Conservation (phyloP, 257 asterid genomes). For the Perilla frutescens region DNA sequence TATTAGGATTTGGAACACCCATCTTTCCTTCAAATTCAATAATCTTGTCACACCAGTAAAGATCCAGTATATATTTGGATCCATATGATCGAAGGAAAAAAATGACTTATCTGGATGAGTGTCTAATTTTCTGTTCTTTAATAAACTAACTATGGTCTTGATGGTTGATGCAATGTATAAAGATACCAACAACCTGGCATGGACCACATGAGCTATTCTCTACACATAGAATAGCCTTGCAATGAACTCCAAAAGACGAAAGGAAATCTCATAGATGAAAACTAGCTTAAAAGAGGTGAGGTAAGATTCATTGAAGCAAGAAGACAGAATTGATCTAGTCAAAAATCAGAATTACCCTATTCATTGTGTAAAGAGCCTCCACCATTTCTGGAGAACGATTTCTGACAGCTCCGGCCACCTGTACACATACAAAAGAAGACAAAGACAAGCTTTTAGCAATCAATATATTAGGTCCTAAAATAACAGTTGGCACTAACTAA, state of each 20-base stretch:
- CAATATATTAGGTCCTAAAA: constrained; percentile 20
- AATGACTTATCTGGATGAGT: not conserved
- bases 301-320: constrained; percentile 24
- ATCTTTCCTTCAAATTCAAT: constrained; percentile 31
- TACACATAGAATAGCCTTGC: constrained; percentile 2
- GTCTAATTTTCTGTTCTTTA: constrained; percentile 21
- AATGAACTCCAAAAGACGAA: constrained; percentile 7
- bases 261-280: constrained; percentile 18
- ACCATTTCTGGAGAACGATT: constrained; percentile 80
- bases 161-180: constrained; percentile 28
- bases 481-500: constrained; percentile 13
- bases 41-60: constrained; percentile 21
- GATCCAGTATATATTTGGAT: constrained; percentile 11
- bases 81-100: constrained; percentile 20
- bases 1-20: constrained; percentile 17
- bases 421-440: constrained; percentile 34
- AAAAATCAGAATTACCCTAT: constrained; percentile 47
- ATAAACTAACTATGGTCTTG: constrained; percentile 17
- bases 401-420: constrained; percentile 76
- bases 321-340: not conserved
- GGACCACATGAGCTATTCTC: constrained; percentile 14
- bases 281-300: constrained; percentile 28
- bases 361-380: constrained; percentile 80
- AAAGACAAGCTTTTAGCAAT: constrained; percentile 34
- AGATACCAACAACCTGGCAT: constrained; percentile 20